Conservation (phyloP, 306 rosid genomes). For the Medicago lupulina region DNA sequence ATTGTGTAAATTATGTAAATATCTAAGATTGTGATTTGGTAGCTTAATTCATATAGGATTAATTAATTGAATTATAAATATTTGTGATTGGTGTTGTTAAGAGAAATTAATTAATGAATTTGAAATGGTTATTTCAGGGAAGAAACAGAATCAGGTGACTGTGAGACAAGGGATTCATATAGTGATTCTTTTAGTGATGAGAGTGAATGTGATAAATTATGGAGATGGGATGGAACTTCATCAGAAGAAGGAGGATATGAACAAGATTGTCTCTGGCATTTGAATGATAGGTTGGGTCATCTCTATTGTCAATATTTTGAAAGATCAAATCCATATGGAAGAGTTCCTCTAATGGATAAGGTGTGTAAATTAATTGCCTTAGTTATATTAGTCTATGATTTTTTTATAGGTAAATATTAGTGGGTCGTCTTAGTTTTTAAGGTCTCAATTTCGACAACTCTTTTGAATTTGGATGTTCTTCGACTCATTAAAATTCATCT, state of each 20-base stretch:
- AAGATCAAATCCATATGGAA: constrained; percentile 91
- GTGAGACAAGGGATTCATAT: constrained; percentile 80
- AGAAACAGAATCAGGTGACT: constrained; percentile 77
- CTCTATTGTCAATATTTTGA: constrained; percentile 86
- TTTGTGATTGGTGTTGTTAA: not conserved
- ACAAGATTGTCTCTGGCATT: constrained; percentile 59
- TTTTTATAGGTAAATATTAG: too few species aligned
- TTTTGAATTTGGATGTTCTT: too few species aligned
- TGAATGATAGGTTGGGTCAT: constrained; percentile 73
- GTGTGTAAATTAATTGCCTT: constrained; percentile 38
- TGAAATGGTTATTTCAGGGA: constrained; percentile 59
- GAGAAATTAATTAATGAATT: constrained; percentile 1
- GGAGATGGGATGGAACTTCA: constrained; percentile 93
- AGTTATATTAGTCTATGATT: not conserved
- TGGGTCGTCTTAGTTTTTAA: too few species aligned
- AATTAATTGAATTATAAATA: too few species aligned
- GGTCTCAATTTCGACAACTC: too few species aligned
- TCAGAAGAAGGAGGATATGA: constrained; percentile 89
- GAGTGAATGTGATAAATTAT: constrained; percentile 83
- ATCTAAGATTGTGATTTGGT: not conserved
- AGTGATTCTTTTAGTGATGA: constrained; percentile 89
- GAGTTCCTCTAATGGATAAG: constrained; percentile 97
- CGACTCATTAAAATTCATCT: not conserved
- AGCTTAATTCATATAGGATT: not conserved
- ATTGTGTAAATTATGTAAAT: too few species aligned